These are phyloP conservation scores for Noccaea caerulescens DNA, from an alignment of 345 rosid genomes.

Conservation along the genomic window DNA sequence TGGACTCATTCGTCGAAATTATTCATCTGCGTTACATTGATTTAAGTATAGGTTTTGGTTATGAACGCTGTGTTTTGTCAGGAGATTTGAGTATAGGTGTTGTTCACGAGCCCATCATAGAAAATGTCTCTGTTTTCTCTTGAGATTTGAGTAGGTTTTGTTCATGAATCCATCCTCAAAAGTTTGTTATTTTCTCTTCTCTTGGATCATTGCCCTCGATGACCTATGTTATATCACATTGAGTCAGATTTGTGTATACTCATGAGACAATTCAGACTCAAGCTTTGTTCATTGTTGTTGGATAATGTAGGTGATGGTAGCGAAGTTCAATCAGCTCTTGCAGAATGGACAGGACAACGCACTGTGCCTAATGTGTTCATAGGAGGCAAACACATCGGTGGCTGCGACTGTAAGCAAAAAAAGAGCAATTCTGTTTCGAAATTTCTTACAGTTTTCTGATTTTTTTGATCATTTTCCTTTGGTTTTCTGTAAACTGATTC, in stretches of 20 bases:
- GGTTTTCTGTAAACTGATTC: not conserved
- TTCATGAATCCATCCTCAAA: not conserved
- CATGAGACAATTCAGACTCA: not conserved
- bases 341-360: conserved; percentile 66
- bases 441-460: no score
- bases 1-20: not conserved
- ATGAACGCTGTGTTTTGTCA: no score
- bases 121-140: no score
- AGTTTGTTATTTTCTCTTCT: not conserved
- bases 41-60: not conserved
- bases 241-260: conserved; percentile 6
- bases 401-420: conserved; percentile 63
- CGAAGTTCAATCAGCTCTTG: conserved; percentile 62
- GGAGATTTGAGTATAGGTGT: no score
- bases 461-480: not conserved
- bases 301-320: conserved; percentile 64
- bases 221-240: not conserved
- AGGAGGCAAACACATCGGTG: conserved; percentile 83
- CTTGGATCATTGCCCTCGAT: not conserved
- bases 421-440: not conserved
- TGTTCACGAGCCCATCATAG: no score
- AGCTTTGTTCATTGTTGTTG: not conserved
- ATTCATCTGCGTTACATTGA: not conserved
- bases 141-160: no score
- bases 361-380: conserved; percentile 81